Base-by-base conservation (phyloP, 2,329 filamentous ascomycete genomes). In the Didymella pomorum region DNA sequence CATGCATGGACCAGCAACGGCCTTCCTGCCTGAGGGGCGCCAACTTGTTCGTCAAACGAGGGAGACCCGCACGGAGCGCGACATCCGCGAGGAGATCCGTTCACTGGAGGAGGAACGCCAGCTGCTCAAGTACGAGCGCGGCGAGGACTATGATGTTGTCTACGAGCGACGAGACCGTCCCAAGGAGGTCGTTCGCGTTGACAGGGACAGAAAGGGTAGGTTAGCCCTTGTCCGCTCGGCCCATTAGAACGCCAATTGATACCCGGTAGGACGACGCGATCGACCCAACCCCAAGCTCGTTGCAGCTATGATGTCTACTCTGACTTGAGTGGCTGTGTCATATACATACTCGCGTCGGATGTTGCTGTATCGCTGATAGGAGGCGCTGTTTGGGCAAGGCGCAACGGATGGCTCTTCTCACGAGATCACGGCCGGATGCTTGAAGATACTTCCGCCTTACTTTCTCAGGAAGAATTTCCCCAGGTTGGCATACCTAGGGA, bases 201-300 rank as follows among this genome's bases (percentile, higher is more conserved):
- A 92, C 80, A 92, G 90, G 83, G 92, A 97, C 81, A 89, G 89
- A 83, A 95, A 91, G 93, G 93, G 93, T 96, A 95, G 89, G 90
- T 88, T 95, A 87, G 87, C 88, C 83, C 88, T 93, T 81, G 91
- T 90, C 82, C 86, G 91, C 79, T 90, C 90, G 73, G 87, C 88
- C 81, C 84, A 87, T 72, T 78, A 73, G 67, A 68, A 68, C 61
- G 67, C 67, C 59, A 61, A 66, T 75, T 76, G 74, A 79, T 72
- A 56, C 66, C 71, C 67, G 61, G 70, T 69, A 75, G 75, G 65
- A 63, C 72, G 72, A 63, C 70, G 67, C 61, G 71, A 73, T 58
- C 60, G 61, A 45, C 76, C 76, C 45, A 78, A 79, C 58, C 77
- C 79, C 21, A 80, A 79, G 68, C 63, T 79, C 44, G 70, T 81